A percentile compares a stretch with the other conserved stretches of the same genome.
These are phyloP conservation scores for Teratosphaeria pseudoeucalypti DNA, from an alignment of 2,329 filamentous ascomycete species.

Conservation along the genomic window DNA sequence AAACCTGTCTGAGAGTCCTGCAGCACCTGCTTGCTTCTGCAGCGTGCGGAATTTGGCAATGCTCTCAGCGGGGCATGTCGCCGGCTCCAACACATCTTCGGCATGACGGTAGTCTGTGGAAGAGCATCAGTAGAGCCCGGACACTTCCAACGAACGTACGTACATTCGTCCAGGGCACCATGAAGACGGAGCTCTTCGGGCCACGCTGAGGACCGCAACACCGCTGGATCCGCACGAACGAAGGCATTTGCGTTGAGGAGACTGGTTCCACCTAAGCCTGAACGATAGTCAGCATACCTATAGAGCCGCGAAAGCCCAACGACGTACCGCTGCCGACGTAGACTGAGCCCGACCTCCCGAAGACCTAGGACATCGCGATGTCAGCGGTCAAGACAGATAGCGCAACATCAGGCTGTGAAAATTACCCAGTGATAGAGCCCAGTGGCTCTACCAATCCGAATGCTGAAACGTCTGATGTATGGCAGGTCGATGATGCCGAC, in stretches of 20 bases:
- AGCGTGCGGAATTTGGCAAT: background rate
- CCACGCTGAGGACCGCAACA: background rate
- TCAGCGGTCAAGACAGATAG: background rate
- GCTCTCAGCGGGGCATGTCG: background rate
- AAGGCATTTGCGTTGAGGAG: background rate
- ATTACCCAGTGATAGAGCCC: background rate
- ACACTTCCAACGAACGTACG: background rate
- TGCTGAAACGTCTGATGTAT: too few relatives aligned
- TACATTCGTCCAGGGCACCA: background rate
- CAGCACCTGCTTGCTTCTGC: background rate
- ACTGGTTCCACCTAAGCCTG: background rate
- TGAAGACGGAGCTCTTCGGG: background rate
- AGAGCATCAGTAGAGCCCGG: background rate
- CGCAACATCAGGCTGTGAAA: background rate
- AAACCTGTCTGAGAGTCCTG: background rate
- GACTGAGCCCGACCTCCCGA: background rate
- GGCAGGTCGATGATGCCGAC: too few relatives aligned
- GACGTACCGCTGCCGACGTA: background rate
- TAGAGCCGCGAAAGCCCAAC: background rate
- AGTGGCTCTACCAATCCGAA: background rate
- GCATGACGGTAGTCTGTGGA: background rate
- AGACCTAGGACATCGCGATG: background rate
- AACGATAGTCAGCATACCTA: background rate
- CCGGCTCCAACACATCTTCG: background rate
- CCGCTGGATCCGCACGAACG: background rate